Evolutionary conservation across 306 rosid genomes (phyloP).

Genomic region (Dryas octopetala): DNA sequence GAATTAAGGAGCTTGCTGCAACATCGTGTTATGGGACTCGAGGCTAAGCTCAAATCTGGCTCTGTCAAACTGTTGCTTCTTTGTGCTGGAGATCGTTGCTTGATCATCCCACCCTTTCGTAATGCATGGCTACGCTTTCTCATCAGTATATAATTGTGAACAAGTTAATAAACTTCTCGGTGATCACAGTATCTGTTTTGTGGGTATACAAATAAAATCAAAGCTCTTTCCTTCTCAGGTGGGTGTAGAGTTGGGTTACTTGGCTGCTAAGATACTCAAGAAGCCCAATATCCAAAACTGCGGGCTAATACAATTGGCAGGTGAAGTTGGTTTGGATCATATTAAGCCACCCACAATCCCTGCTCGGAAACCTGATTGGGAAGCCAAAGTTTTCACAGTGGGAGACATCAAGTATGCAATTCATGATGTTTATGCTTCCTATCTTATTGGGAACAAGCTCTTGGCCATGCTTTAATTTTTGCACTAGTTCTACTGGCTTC

Average conservation of each 20-base stretch:
- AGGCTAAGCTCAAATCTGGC: neutral
- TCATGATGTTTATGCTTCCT: slow-evolving; percentile 3
- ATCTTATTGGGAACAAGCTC: neutral
- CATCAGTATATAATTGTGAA: no score
- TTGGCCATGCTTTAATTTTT: neutral
- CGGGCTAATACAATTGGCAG: neutral
- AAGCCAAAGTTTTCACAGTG: neutral
- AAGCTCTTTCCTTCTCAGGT: no score
- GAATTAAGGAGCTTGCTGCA: neutral
- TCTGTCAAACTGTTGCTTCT: neutral
- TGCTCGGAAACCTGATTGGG: no score
- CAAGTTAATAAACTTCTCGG: neutral
- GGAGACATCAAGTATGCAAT: slow-evolving; percentile 1
- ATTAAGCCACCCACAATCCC: neutral
- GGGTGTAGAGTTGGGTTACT: neutral
- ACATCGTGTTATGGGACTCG: neutral
- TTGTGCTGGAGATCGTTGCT: slow-evolving; percentile 4
- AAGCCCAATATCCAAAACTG: neutral
- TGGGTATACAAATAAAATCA: neutral
- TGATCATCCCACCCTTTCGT: neutral
- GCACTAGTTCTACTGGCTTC: no score
- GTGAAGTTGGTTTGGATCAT: slow-evolving; percentile 10
- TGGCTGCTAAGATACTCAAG: slow-evolving; percentile 15
- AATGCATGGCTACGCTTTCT: no score
- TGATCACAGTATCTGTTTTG: neutral